phyloP scores from a whole-genome alignment of 1,139 yeast genomes.

The Hemisphaericaspora lyxosophila region DNA sequence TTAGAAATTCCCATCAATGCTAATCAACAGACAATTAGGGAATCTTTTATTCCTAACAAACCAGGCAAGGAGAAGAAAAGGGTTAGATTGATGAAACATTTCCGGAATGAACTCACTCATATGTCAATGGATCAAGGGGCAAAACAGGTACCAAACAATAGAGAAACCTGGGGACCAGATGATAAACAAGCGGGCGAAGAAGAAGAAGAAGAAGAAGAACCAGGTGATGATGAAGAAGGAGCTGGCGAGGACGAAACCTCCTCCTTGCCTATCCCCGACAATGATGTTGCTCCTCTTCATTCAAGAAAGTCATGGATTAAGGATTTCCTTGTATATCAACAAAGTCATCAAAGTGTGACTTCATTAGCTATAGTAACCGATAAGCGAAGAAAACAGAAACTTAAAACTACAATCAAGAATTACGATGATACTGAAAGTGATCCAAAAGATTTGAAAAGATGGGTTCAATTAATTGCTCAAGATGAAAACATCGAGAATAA shows the following conservation, averaged over 20 bases:
- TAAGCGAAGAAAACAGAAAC: conserved; percentile 5
- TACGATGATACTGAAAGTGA: conserved; percentile 25
- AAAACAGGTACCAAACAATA: neutral
- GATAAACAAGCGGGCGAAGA: conserved; percentile 4
- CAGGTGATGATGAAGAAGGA: neutral
- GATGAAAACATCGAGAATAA: conserved; percentile 8
- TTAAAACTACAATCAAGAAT: conserved; percentile 22
- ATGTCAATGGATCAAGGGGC: neutral
- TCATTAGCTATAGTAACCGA: neutral
- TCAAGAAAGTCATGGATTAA: conserved; percentile 19
- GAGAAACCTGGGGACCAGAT: no score
- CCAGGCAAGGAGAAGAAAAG: conserved; percentile 1
- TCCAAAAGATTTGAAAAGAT: conserved; percentile 23
- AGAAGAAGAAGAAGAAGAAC: neutral
- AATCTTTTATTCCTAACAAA: conserved; percentile 12
- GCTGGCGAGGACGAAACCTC: neutral
- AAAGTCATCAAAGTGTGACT: conserved; percentile 3
- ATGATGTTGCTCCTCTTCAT: conserved; percentile 8
- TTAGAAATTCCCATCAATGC: conserved; percentile 14
- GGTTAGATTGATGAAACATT: conserved; percentile 1
- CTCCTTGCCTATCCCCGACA: neutral
- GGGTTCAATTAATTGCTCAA: conserved; percentile 26
- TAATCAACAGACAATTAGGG: conserved; percentile 11
- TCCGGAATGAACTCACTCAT: neutral
- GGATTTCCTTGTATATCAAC: conserved; percentile 16